phyloP scores from a whole-genome alignment of 23 red algal species.

The Gracilaria caudata region DNA sequence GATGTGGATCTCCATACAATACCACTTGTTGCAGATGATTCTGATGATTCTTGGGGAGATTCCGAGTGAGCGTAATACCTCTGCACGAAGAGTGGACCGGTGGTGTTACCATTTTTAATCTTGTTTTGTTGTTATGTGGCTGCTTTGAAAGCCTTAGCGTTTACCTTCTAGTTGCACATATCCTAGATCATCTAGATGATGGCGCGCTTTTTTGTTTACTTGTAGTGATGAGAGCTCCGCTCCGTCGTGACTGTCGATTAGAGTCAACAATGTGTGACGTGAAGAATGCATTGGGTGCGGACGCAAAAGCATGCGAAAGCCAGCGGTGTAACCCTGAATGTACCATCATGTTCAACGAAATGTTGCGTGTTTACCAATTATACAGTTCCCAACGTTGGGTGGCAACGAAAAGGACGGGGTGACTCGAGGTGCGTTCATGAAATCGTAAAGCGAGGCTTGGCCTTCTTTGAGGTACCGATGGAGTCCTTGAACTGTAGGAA shows the following conservation, averaged over 20 bases:
- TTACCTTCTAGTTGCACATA: not conserved
- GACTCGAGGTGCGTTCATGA: not conserved
- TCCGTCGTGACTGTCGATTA: not conserved
- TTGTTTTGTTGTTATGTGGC: slow-evolving; percentile 1
- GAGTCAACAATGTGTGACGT: not conserved
- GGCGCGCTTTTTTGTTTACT: not conserved
- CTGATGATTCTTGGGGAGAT: slow-evolving; percentile 32
- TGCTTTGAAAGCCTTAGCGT: not conserved
- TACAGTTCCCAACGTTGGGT: not conserved
- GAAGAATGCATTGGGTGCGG: not conserved
- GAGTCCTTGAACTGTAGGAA: slow-evolving; percentile 46
- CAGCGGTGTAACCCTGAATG: slow-evolving; percentile 2
- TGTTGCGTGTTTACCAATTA: slow-evolving; percentile 14
- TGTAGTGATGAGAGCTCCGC: not conserved
- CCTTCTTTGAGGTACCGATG: slow-evolving; percentile 3
- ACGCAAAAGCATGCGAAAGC: not conserved
- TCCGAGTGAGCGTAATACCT: not conserved
- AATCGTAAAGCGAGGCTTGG: not conserved
- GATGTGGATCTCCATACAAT: not conserved
- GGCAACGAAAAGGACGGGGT: not conserved
- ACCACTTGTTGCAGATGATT: not conserved
- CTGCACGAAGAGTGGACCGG: not conserved
- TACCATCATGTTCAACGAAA: not conserved
- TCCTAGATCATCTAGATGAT: no score
- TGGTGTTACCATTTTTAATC: not conserved